These are phyloP conservation scores for Rhazya stricta DNA, from an alignment of 257 asterid genomes.

Conservation along the genomic window DNA sequence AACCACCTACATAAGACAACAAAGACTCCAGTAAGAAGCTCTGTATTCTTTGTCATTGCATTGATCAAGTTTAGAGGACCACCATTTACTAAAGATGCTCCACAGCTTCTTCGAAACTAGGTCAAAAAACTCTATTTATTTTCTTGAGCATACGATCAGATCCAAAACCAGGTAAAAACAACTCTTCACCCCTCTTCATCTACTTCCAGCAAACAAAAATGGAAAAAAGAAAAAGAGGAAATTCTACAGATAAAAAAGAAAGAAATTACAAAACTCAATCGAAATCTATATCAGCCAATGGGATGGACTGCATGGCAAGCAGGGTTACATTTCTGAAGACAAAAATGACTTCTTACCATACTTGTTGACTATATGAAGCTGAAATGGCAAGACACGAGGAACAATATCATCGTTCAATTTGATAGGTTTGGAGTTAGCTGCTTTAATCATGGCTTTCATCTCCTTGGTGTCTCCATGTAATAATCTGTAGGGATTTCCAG, in stretches of 20 bases:
- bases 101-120: neutral
- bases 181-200: too few relatives aligned
- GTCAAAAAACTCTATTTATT: too few relatives aligned
- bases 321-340: slow-evolving; percentile 21
- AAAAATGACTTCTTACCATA: slow-evolving; percentile 2
- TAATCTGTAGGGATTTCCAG: slow-evolving; percentile 40
- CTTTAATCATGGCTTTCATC: slow-evolving; percentile 33
- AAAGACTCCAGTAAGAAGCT: neutral
- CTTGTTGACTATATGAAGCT: neutral
- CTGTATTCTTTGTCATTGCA: too few relatives aligned
- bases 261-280: too few relatives aligned
- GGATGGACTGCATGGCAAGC: too few relatives aligned
- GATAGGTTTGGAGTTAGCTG: slow-evolving; percentile 39
- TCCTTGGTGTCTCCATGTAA: slow-evolving; percentile 50
- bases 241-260: too few relatives aligned
- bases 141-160: too few relatives aligned
- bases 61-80: neutral
- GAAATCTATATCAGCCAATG: too few relatives aligned
- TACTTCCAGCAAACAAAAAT: too few relatives aligned
- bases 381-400: slow-evolving; percentile 7
- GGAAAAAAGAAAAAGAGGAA: too few relatives aligned
- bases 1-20: neutral
- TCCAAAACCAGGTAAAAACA: too few relatives aligned
- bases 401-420: slow-evolving; percentile 30
- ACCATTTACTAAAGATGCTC: neutral